Percentiles rank a stretch among this genome's conserved stretches.
Evolutionary conservation across 2,329 filamentous ascomycete genomes (phyloP).

Genomic region (Colletotrichum scovillei): DNA sequence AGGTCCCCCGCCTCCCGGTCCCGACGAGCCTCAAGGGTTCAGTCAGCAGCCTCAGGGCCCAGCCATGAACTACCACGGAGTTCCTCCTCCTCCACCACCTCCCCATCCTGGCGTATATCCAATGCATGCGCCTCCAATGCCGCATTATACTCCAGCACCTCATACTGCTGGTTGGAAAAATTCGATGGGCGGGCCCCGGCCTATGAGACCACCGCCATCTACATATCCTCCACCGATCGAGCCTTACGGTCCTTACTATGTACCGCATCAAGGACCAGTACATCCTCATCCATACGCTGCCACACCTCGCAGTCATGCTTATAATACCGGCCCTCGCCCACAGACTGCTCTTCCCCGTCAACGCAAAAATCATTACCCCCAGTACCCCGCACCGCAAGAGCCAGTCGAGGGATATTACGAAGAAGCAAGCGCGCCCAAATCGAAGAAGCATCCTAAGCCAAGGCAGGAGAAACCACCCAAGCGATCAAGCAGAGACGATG

Average conservation of each 20-base stretch:
- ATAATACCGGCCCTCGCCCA: no score
- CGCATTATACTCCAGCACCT: background rate
- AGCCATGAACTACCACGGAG: background rate
- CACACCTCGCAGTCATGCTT: background rate
- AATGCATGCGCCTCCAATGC: background rate
- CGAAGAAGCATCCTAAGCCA: background rate
- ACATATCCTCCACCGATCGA: background rate
- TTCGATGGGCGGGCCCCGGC: background rate
- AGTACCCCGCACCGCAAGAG: background rate
- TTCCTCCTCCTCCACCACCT: background rate
- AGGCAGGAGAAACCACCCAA: background rate
- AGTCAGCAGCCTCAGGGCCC: background rate
- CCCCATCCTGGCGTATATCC: background rate
- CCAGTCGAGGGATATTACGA: background rate
- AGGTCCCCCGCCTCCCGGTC: background rate
- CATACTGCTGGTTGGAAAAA: background rate
- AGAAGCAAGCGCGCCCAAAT: background rate
- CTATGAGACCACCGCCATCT: background rate
- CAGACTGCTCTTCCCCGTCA: background rate
- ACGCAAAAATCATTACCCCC: background rate
- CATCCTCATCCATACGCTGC: background rate
- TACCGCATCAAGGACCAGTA: background rate
- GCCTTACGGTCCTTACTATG: background rate
- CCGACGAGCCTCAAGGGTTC: background rate
- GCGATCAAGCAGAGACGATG: no score